Evolutionary conservation across 2,329 filamentous ascomycete genomes (phyloP), one percentile per base, ranked within the genome.

Genomic region (Moelleriella libera): DNA sequence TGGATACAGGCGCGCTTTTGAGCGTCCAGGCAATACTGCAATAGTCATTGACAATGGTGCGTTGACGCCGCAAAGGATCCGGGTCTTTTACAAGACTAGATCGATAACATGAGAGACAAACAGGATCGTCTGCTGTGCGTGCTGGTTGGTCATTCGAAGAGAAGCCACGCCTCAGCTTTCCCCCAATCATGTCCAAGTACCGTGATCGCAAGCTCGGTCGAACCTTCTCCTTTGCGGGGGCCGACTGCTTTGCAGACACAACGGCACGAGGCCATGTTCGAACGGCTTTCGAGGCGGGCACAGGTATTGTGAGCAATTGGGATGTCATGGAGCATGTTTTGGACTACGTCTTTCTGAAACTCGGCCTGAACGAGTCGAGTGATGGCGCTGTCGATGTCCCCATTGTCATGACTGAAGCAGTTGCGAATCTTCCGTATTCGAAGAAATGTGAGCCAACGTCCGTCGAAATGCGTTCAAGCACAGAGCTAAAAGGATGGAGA

Each of bases 31-130:
- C 49, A 68, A 70, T 43, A 85, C 82, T 46, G 87, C 88, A 45
- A 96, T 98, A 59, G 86, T 98, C 52, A 97, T 98, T 60, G 92
- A 98, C 69, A 96, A 96, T 83, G 92, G 89, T 94, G 68, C 51
- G 66, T 47, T 10, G 4, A 37, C 14, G 40, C 14, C 6, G 14
- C 10, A 9, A 39, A 12, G 9, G 12, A 39, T 12, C 8, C 34
- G 34, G 34, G 21, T 21, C 21, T 21, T 21, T 21, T 21, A 21
- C 21, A 21, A 21, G 21, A 21, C 21, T 21, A 21, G 21, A 21
- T 21, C 21, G 21, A 21, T 37, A 37, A 37, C 4, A 12, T 9
- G 12, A 12, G 8, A 12, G 12, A 37, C 28, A 9, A 7, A 10
- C 28, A 95, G 89, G 92, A 55, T 92, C 90, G 29, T 94, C 85